A percentile compares a stretch with the other conserved stretches of the same genome.
phyloP scores from a whole-genome alignment of 257 asterid species.

The Phtheirospermum japonicum region DNA sequence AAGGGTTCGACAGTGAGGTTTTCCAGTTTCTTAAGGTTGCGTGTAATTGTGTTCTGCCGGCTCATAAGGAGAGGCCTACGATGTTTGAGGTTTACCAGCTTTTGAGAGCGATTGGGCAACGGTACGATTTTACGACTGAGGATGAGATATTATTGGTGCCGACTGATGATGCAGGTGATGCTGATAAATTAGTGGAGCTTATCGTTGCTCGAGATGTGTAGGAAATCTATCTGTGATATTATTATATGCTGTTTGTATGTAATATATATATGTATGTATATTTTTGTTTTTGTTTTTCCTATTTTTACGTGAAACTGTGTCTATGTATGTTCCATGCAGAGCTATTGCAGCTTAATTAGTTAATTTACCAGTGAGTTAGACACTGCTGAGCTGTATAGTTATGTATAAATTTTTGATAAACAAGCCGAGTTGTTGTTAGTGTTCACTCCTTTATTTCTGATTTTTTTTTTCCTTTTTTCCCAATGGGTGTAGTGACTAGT shows the following conservation, averaged over 20 bases:
- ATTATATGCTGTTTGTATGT: slow-evolving; percentile 24
- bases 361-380: not conserved
- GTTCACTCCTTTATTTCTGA: too few species aligned
- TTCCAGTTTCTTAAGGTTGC: slow-evolving; percentile 86
- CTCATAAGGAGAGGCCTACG: slow-evolving; percentile 74
- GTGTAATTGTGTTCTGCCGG: slow-evolving; percentile 64
- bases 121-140: slow-evolving; percentile 53
- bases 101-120: slow-evolving; percentile 68
- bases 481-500: too few species aligned
- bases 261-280: not conserved
- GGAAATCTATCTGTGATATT: slow-evolving; percentile 22
- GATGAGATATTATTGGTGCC: slow-evolving; percentile 56
- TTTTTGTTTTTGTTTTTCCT: slow-evolving; percentile 1
- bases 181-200: slow-evolving; percentile 55
- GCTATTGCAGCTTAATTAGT: slow-evolving; percentile 6
- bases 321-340: slow-evolving; percentile 5
- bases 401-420: slow-evolving; percentile 2
- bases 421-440: not conserved
- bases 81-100: slow-evolving; percentile 91
- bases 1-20: slow-evolving; percentile 61
- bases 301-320: not conserved
- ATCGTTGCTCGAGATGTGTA: slow-evolving; percentile 71
- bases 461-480: too few species aligned
- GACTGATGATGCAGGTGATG: slow-evolving; percentile 49
- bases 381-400: slow-evolving; percentile 18